Evolutionary conservation across 805 yeast genomes (phyloP), one percentile per base, ranked within the genome.

Genomic region (Zygosaccharomyces siamensis): DNA sequence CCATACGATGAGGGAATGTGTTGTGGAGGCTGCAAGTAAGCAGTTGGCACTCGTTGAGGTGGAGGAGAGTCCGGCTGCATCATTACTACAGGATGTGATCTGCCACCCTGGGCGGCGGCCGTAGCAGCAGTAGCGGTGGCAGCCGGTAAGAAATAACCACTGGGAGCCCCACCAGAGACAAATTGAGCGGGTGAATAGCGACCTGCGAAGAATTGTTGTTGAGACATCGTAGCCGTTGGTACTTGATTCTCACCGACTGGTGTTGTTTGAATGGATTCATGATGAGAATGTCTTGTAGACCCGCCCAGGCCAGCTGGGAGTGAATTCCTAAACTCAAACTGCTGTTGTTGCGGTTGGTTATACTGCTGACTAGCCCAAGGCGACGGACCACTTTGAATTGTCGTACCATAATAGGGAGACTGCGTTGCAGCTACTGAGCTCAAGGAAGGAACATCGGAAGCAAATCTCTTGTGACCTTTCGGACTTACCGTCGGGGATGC

Each of bases 401-500:
- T 14, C 5, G 33, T 16, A 11, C 28, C 33, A 16, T 41, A 41
- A 28, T 41, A 41, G 10, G 44, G 44, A 1, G 44, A 30, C 12
- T 41, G 44, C 7, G 44, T 24, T 23, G 33, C 41, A 7, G 47
- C 21, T 3, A 43, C 35, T 11, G 53, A 48, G 23, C 42, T 38
- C 3, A 57, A 40, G 2, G 54, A 28, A 8, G 54, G 49, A 5
- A 52, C 47, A 7, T 59, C 62, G 1, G 58, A 52, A 14, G 45
- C 52, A 27, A 42, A 48, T 21, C 55, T 40, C 16, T 49, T 42
- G 41, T 53, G 56, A 8, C 51, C 55, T 32, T 47, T 55, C 3
- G 59, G 58, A 27, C 58, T 56, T 40, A 48, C 43, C 44, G 43
- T 30, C 26, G 56, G 53, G 12, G 61, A 50, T 2, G 45, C 45